Evolutionary conservation across 495 filamentous ascomycete species (phyloP).

Genomic region (Annulohypoxylon stygium): DNA sequence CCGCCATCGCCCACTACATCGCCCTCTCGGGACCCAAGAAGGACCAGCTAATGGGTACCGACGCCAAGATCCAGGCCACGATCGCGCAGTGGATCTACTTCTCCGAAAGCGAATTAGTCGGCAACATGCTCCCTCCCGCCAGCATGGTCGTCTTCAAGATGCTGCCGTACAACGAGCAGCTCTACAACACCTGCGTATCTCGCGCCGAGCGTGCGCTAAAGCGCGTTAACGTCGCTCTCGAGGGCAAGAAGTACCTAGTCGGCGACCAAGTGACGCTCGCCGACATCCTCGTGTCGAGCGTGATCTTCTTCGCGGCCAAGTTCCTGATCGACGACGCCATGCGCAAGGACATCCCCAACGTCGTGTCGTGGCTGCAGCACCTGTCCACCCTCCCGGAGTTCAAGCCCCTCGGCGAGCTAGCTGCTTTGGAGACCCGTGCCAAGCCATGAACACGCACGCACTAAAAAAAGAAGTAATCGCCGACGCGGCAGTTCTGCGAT

Average conservation of each 20-base stretch:
- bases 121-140: constrained; percentile 47
- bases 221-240: constrained; percentile 58
- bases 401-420: constrained; percentile 62
- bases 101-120: constrained; percentile 60
- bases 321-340: constrained; percentile 65
- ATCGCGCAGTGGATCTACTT: constrained; percentile 67
- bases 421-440: constrained; percentile 57
- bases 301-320: constrained; percentile 57
- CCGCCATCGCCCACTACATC: constrained; percentile 68
- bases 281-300: constrained; percentile 63
- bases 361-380: constrained; percentile 61
- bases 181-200: constrained; percentile 49
- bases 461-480: neutral
- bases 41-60: constrained; percentile 64
- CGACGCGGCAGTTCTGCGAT: neutral
- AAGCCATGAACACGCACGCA: constrained; percentile 16
- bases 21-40: constrained; percentile 66
- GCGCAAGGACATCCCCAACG: constrained; percentile 59
- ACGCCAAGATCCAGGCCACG: constrained; percentile 59
- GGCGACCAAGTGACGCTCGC: constrained; percentile 66
- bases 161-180: constrained; percentile 52
- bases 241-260: constrained; percentile 62
- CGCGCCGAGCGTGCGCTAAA: constrained; percentile 55
- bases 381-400: constrained; percentile 61
- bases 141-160: constrained; percentile 55